Evolutionary conservation across 257 asterid genomes (phyloP).

Genomic region (Solanum habrochaites): DNA sequence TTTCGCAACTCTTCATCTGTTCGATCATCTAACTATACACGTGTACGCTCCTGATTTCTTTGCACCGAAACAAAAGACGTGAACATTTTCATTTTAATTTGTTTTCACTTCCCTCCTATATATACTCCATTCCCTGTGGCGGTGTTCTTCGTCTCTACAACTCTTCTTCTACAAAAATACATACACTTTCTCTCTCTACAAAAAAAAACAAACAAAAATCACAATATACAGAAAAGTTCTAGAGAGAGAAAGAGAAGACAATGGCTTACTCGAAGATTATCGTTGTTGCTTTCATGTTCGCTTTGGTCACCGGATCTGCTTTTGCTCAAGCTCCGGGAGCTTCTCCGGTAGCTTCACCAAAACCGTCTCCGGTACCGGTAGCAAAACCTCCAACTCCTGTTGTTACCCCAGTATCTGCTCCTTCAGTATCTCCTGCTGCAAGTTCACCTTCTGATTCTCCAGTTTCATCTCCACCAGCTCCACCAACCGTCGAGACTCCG

Average conservation of each 20-base stretch:
- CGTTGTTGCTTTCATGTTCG: constrained; percentile 14
- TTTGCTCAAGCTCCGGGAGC: constrained; percentile 39
- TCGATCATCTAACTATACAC: neutral
- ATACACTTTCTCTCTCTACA: constrained; percentile 4
- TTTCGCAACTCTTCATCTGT: neutral
- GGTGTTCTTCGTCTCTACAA: neutral
- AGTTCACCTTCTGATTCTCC: constrained; percentile 19
- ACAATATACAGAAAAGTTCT: neutral
- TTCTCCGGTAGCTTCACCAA: constrained; percentile 35
- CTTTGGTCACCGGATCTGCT: constrained; percentile 27
- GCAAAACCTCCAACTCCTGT: constrained; percentile 1
- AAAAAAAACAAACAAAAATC: neutral
- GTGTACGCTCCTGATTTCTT: constrained; percentile 6
- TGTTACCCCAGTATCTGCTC: constrained; percentile 12
- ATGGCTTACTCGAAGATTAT: constrained; percentile 18
- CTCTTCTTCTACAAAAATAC: neutral
- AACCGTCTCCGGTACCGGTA: constrained; percentile 13
- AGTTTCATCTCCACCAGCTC: constrained; percentile 20
- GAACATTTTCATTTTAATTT: neutral
- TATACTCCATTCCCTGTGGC: neutral
- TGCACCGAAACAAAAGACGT: neutral
- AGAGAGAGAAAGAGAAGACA: neutral
- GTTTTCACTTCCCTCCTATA: neutral
- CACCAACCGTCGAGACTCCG: constrained; percentile 10
- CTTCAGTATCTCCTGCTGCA: constrained; percentile 2